Base-by-base conservation (phyloP, 139 green algal species). In the Tetratostichococcus sp. region DNA sequence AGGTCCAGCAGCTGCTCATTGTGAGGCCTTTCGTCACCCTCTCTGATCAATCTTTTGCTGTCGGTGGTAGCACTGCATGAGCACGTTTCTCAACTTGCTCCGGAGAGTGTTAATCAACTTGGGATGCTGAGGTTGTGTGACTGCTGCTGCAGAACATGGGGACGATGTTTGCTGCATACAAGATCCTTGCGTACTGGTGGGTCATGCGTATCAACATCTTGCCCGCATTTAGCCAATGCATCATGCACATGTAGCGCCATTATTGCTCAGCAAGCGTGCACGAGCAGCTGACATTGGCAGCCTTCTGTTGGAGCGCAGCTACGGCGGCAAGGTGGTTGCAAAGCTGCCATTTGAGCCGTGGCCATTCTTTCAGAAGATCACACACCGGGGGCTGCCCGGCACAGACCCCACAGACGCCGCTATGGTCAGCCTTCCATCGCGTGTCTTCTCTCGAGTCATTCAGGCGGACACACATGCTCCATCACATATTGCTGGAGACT, bases 341-440 rank as follows among this genome's bases (percentile, higher is more conserved):
- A 80, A 80, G 35, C 58, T 80, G 69, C 75, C 75, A 0, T 80
- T 80, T 58, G 69, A 72, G 35, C 57, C 75, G 1, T 35, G 43
- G 17, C 65, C 33, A 32, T 26, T 73, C 2, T 23, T 80, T 6
- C 28, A 35, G 23, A 80, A 76, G 30, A 4, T 80, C 5, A 30
- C 70, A 30, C 75, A 80, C 59, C 34, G 75, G 17, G 69, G 69
- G 0, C 30, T 80, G 14, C n/a, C 34, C 1, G 25, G 33, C 23
- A 43, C 35, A 11, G 33, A 62, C 16, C 22, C 30, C 23, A 72
- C 74, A 33, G 75, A 80, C 59, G 75, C 69, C 33, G 30, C 68
- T 31, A 28, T 80, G 58, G 75, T 80, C 19, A 69, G 39, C 39
- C 39, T 50, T 73, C 33, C 4, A 39, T 31, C 34, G 19, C 57